Evolutionary conservation across 352 stramenopile genomes (phyloP).

Genomic region (Globisporangium paddicum): DNA sequence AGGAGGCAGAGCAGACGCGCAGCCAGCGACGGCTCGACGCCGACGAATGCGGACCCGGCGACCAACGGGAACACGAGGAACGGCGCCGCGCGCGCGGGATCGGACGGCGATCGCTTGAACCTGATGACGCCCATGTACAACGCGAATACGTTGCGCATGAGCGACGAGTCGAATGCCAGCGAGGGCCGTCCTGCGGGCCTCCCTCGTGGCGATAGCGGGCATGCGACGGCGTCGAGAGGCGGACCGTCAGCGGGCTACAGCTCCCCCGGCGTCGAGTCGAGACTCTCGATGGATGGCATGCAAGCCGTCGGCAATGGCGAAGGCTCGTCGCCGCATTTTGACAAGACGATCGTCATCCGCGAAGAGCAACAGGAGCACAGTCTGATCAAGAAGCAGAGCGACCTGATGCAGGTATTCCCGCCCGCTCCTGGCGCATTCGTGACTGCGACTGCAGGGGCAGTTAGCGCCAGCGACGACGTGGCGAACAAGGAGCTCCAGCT

Average conservation of each 20-base stretch:
- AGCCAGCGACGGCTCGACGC: slow-evolving; percentile 13
- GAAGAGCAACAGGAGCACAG: neutral
- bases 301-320: neutral
- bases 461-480: slow-evolving; percentile 10
- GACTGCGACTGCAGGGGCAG: slow-evolving; percentile 18
- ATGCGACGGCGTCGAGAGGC: neutral
- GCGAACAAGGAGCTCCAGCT: slow-evolving; percentile 25
- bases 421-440: slow-evolving; percentile 3
- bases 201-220: neutral
- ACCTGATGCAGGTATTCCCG: slow-evolving; percentile 16
- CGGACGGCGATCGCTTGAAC: neutral
- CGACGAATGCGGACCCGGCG: slow-evolving; percentile 8
- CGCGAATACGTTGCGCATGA: slow-evolving; percentile 2
- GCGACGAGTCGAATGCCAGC: slow-evolving; percentile 13
- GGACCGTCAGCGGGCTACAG: neutral
- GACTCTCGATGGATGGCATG: neutral
- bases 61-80: neutral
- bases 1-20: neutral
- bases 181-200: neutral
- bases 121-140: slow-evolving; percentile 2
- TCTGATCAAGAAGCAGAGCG: slow-evolving; percentile 18
- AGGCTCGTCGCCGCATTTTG: neutral
- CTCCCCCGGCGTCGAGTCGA: neutral
- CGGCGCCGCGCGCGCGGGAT: neutral
- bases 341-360: slow-evolving; percentile 5